Base-by-base conservation (phyloP, 2,329 filamentous ascomycete species). In the Colletotrichum tamarilloi region DNA sequence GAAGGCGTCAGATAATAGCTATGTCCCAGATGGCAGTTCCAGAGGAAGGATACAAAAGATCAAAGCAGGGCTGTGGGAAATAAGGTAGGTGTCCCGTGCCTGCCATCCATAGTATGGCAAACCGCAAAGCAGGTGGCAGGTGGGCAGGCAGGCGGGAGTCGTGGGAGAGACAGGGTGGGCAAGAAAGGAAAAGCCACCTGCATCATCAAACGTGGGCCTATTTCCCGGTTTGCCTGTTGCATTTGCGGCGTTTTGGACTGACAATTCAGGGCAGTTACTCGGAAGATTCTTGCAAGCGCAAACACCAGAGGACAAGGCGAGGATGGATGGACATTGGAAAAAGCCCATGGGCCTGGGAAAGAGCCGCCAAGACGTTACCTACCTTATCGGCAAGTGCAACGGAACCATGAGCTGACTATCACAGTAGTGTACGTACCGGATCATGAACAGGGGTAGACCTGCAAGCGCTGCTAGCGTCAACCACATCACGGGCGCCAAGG, bases 341-440 rank as follows among this genome's bases (percentile, higher is more conserved):
- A 30, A 56, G 53, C 19, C 42, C 42, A 56, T 30, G 22, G 32
- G 32, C 32, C 32, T 35, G 32, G 32, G 42, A 62, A 52, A 73
- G 66, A 69, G 70, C 66, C 70, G 70, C 67, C 66, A 70, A 64
- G 62, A 38, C 11, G 26, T 24, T 16, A 35, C 32, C 32, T 35
- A 35, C 32, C 32, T 35, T 35, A 26, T 49, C 59, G 35, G 59
- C 57, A 42, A 60, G 57, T 28, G 56, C 30, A 38, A n/a, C 5
- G 42, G 38, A 32, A 62, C 28, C 60, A 35, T 53, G 42, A 49
- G 42, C 42, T 49, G 42, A 49, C 42, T 49, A 11, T 11, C 19
- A 8, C 42, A 22, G 42, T 26, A 26, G 26, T 26, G 4, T n/a
- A 53, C n/a, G 30, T 35, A 35, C 19, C 42, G 30, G 19, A 12